phyloP scores from a whole-genome alignment of 352 stramenopile species.

The Globisporangium nodosum region DNA sequence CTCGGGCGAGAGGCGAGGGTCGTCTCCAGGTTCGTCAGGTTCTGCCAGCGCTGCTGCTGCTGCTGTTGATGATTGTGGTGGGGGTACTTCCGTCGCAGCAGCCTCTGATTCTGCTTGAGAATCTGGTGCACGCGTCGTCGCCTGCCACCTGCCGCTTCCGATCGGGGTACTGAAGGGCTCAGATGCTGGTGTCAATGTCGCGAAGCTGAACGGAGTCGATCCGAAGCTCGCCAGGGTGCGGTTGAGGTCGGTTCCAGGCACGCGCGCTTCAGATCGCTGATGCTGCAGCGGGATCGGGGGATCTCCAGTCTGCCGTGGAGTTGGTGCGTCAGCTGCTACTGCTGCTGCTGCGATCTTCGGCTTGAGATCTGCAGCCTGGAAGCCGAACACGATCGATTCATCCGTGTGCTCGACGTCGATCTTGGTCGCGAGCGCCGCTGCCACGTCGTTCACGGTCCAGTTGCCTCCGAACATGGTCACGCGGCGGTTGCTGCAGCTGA shows the following conservation, averaged over 20 bases:
- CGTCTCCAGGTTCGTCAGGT: not conserved
- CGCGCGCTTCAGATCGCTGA: not conserved
- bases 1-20: not conserved
- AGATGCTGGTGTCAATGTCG: not conserved
- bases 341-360: not conserved
- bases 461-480: conserved; percentile 3
- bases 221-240: not conserved
- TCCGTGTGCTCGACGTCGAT: conserved; percentile 3
- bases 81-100: not conserved
- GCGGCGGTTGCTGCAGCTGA: conserved; percentile 3
- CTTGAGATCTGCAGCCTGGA: not conserved
- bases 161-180: not conserved
- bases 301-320: not conserved
- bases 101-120: not conserved
- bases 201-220: not conserved
- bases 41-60: not conserved
- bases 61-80: not conserved
- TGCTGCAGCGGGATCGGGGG: not conserved
- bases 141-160: not conserved
- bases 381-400: conserved; percentile 5
- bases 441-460: conserved; percentile 3
- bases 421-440: not conserved
- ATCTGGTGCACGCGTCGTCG: not conserved
- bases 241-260: not conserved
- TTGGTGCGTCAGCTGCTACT: too few species aligned